phyloP scores from a whole-genome alignment of 805 yeast genomes.

The Brettanomyces bruxellensis region DNA sequence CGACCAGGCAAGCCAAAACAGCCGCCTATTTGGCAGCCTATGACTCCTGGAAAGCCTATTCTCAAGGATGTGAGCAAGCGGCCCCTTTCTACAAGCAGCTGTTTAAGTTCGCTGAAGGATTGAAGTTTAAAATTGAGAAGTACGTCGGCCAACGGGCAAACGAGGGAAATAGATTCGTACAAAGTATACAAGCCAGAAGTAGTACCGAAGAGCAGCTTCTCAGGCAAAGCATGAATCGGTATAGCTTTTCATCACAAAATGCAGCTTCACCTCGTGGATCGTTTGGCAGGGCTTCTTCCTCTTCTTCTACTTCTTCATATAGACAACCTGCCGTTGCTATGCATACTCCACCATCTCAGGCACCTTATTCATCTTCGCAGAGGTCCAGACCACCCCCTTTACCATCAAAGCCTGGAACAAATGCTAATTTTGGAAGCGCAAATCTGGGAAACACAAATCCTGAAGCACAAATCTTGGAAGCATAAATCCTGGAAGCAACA shows the following conservation, averaged over 20 bases:
- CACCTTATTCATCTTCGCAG: background rate
- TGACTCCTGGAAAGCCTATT: constrained; percentile 48
- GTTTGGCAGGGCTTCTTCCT: too few species aligned
- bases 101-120: constrained; percentile 24
- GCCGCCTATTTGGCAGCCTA: constrained; percentile 39
- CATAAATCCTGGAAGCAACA: constrained; percentile 12
- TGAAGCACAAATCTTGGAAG: too few species aligned
- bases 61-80: constrained; percentile 55
- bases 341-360: background rate
- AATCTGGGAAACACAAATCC: too few species aligned
- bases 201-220: constrained; percentile 1
- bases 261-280: background rate
- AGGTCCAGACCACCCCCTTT: constrained; percentile 15
- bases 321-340: background rate
- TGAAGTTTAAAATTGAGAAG: constrained; percentile 19
- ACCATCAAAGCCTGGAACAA: constrained; percentile 21
- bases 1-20: constrained; percentile 28
- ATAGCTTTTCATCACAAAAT: constrained; percentile 1
- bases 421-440: background rate
- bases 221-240: background rate
- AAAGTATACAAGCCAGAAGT: background rate
- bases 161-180: constrained; percentile 13
- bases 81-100: constrained; percentile 51
- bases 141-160: constrained; percentile 22
- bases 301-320: background rate